These are phyloP conservation scores for Cercospora sp. DNA, from an alignment of 2,329 filamentous ascomycete species.

Conservation along the genomic window DNA sequence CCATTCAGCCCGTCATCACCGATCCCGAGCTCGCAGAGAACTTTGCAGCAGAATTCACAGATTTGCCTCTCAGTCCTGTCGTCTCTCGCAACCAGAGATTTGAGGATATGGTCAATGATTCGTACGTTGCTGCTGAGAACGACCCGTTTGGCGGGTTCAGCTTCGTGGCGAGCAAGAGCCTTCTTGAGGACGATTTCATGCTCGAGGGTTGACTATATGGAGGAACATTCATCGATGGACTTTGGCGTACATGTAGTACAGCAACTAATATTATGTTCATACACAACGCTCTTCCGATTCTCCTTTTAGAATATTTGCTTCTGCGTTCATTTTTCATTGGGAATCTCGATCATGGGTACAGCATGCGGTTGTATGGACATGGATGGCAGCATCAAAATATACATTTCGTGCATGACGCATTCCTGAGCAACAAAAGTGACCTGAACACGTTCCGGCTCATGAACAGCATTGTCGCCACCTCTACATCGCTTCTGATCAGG, in stretches of 20 bases:
- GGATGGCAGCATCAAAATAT: neutral
- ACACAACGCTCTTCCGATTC: neutral
- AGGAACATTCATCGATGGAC: neutral
- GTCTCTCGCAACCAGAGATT: conserved; percentile 39
- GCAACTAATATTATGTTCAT: neutral
- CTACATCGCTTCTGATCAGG: neutral
- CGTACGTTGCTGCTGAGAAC: conserved; percentile 34
- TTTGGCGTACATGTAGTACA: neutral
- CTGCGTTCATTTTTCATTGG: neutral
- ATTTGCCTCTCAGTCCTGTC: conserved; percentile 75
- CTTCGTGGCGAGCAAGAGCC: conserved; percentile 54
- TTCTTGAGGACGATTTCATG: conserved; percentile 46
- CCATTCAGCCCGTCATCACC: conserved; percentile 90
- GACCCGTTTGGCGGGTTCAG: conserved; percentile 57
- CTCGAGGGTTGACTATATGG: conserved; percentile 37
- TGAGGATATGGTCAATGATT: conserved; percentile 26
- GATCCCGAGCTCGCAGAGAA: conserved; percentile 96
- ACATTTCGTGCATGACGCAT: neutral
- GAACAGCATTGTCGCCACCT: neutral
- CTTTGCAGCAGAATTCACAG: conserved; percentile 90
- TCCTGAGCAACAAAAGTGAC: neutral
- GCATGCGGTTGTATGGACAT: neutral
- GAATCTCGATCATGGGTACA: neutral
- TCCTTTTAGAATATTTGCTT: neutral
- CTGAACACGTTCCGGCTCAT: neutral